Percentiles rank a stretch among this genome's conserved stretches.
These are phyloP conservation scores for Fusarium sp. DNA, from an alignment of 2,329 filamentous ascomycete genomes.

Conservation along the genomic window DNA sequence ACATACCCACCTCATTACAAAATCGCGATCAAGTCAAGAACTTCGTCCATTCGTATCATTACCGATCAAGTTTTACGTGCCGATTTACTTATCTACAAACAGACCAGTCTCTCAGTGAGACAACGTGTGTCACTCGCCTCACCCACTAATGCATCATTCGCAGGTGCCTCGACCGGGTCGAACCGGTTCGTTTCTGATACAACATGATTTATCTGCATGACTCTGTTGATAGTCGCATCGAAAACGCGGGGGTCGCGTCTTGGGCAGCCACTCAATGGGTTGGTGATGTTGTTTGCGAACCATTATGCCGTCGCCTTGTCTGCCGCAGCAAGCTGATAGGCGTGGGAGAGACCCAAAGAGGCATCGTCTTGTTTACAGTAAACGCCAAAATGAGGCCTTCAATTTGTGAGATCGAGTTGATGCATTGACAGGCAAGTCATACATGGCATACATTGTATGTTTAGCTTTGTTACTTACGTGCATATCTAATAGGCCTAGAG, in stretches of 20 bases:
- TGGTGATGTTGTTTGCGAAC: constrained; percentile 31
- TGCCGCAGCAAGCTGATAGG: constrained; percentile 22
- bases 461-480: neutral
- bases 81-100: neutral
- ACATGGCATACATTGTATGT: constrained; percentile 33
- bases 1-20: neutral
- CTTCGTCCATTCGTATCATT: neutral
- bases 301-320: constrained; percentile 29
- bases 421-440: constrained; percentile 35
- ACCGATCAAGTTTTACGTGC: too few species aligned
- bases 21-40: neutral
- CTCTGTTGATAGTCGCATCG: constrained; percentile 5
- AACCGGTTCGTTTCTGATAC: constrained; percentile 15
- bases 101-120: neutral
- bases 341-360: constrained; percentile 9
- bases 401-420: constrained; percentile 7
- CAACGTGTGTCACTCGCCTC: neutral
- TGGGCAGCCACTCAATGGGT: constrained; percentile 25
- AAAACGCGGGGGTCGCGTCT: constrained; percentile 25
- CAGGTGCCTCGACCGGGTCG: neutral
- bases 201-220: constrained; percentile 12
- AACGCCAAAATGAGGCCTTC: constrained; percentile 14
- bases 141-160: neutral
- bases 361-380: constrained; percentile 31
- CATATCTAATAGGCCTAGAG: neutral